phyloP scores from a whole-genome alignment of 2,329 filamentous ascomycete genomes.

The Exophiala viscosa region DNA sequence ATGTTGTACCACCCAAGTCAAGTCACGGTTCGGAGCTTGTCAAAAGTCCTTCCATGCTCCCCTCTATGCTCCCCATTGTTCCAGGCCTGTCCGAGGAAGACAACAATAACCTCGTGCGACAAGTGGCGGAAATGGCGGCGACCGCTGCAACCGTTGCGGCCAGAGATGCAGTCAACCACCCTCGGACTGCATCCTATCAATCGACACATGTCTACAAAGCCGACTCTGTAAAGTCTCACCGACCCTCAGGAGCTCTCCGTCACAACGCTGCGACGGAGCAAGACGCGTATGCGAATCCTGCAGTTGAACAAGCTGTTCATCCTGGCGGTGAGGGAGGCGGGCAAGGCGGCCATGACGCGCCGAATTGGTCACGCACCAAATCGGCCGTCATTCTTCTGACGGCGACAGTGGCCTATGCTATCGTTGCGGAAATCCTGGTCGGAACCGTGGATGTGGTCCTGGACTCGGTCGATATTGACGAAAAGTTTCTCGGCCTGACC shows the following conservation, averaged over 20 bases:
- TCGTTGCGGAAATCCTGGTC: slow-evolving; percentile 95
- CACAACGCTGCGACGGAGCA: slow-evolving; percentile 32
- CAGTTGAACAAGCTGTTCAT: slow-evolving; percentile 35
- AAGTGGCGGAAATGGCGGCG: slow-evolving; percentile 90
- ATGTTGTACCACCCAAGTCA: slow-evolving; percentile 71
- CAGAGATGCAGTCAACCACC: slow-evolving; percentile 62
- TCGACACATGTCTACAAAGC: slow-evolving; percentile 34
- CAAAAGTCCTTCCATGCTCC: slow-evolving; percentile 35
- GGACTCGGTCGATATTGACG: slow-evolving; percentile 83
- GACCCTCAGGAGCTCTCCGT: slow-evolving; percentile 33
- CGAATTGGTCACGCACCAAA: slow-evolving; percentile 93
- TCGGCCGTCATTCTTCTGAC: slow-evolving; percentile 83
- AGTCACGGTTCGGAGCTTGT: slow-evolving; percentile 42
- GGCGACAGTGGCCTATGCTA: slow-evolving; percentile 88
- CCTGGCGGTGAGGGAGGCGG: slow-evolving; percentile 33
- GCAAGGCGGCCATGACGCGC: slow-evolving; percentile 85
- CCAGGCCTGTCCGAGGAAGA: slow-evolving; percentile 76
- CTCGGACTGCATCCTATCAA: slow-evolving; percentile 50
- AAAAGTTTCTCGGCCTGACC: slow-evolving; percentile 96
- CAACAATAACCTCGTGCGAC: slow-evolving; percentile 74
- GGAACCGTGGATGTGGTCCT: slow-evolving; percentile 97
- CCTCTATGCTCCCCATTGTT: slow-evolving; percentile 40
- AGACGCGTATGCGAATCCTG: slow-evolving; percentile 47
- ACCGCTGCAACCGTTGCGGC: slow-evolving; percentile 85
- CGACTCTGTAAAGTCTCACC: slow-evolving; percentile 28